Base-by-base conservation (phyloP, 441 rosid species). In the Theobroma grandiflorum region DNA sequence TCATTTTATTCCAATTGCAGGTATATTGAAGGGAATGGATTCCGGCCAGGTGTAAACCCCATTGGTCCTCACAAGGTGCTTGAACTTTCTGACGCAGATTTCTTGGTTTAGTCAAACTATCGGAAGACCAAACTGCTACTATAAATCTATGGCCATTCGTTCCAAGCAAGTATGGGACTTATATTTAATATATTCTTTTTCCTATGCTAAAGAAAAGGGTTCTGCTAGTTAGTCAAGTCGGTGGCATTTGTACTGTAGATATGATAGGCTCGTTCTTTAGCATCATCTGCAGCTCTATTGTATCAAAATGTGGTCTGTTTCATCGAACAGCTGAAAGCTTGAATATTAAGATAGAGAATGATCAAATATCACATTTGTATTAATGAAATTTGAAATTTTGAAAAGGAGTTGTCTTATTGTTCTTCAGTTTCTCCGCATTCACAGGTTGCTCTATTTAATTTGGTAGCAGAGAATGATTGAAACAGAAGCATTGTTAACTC, bases 11-110 rank as follows among this genome's bases (percentile, higher is more conserved):
- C 76, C 26, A 8, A 16, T 75, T 84, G 72, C 83, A 92, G 95
- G 95, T 91, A 90, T 65, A 84, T 92, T 18, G 95, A 92, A 82
- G 97, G 92, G 33, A 91, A 88, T 82, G 79, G 85, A 79, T 92
- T 92, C 89, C 87, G 89, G 83, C 55, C 89, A 26, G 91, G 96
- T 40, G 93, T 83, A 63, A 88, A 89, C 78, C 92, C 95, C 33
- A 88, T 92, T 9, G 93, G 94, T 76, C 42, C 85, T 26, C 96
- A 92, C 86, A 85, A 86, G 83, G 93, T 87, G 71, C 86, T 90
- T 64, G 96, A 92, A 85, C 89, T 91, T 69, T 83, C 97, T 47
- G 95, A 92, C 82, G 75, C 93, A n/a, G 97, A 92, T 66, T 91
- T 92, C 80, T 83, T 83, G 35, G 92, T 92, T 70, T 92, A 85